Base-by-base conservation (phyloP, 805 yeast species). In the Debaryomyces castellii region DNA sequence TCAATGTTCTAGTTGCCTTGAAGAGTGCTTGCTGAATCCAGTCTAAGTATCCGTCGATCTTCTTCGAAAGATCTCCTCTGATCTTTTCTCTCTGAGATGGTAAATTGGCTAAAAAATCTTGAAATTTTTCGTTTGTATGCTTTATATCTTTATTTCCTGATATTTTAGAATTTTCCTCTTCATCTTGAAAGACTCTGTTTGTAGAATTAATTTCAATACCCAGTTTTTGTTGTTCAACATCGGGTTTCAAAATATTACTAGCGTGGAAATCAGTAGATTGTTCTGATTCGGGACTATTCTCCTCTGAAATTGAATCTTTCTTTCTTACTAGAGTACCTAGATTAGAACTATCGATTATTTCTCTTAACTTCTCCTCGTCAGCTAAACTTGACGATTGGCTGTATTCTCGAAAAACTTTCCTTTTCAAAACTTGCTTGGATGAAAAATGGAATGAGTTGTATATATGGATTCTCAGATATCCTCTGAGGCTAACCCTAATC, bases 1-100 rank as follows among this genome's bases (percentile, higher is more conserved):
- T 94, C 27, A 92, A 73, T 1, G 91, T 79, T 48, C 80, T 74
- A 0, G 88, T 77, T 0, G 87, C 85, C 0, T 81, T 75, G 43
- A 78, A 72, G 5, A 82, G 70, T 1, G 87, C 76, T 14, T 74
- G 81, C 48, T 77, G 85, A 36, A 83, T 58, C 2, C 83, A 79
- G 47, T 75, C 80, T 18, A 82, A 67, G 55, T 77, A 78, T n/a
- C 65, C 52, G 34, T 70, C 79, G 18, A 82, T 53, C 49, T 67
- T 71, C 45, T 77, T 60, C 25, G 66, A 43, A 4, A 55, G 16
- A 20, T 72, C 35, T 74, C 59, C 64, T 41, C 80, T 62, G 20
- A 62, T 55, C 16, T 64, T 53, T 47, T 76, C 80, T 43, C 71
- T 58, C 46, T 74, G 73, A 0, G 80, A 76, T 3, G 82, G 82